A percentile compares a stretch with the other conserved stretches of the same genome.
phyloP scores from a whole-genome alignment of 805 yeast genomes.

The Pichia scutulata region DNA sequence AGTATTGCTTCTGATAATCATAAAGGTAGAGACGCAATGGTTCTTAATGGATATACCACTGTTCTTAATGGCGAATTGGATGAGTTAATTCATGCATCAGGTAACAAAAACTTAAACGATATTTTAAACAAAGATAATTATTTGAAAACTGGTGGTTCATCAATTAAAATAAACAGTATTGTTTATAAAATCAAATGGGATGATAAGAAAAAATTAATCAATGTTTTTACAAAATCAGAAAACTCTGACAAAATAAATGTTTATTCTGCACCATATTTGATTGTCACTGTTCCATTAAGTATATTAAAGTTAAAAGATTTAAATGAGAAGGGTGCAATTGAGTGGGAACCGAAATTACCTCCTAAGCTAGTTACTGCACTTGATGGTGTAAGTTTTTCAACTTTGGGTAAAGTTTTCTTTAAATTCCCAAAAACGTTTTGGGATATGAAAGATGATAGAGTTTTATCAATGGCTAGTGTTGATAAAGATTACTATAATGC shows the following conservation, averaged over 20 bases:
- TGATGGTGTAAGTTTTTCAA: constrained; percentile 30
- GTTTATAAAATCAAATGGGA: constrained; percentile 23
- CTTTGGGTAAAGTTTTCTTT: constrained; percentile 40
- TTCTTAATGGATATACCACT: constrained; percentile 47
- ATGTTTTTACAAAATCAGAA: constrained; percentile 14
- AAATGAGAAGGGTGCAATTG: constrained; percentile 22
- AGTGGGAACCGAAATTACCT: constrained; percentile 32
- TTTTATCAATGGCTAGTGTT: constrained; percentile 25
- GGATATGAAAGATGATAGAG: constrained; percentile 31
- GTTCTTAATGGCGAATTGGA: constrained; percentile 25
- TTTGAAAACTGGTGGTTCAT: not conserved
- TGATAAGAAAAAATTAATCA: constrained; percentile 13
- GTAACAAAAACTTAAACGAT: not conserved
- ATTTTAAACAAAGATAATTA: not conserved
- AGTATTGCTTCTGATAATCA: constrained; percentile 38
- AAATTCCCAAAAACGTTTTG: constrained; percentile 42
- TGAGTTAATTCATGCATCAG: constrained; percentile 18
- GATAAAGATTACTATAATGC: constrained; percentile 21
- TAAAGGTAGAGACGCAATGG: constrained; percentile 67
- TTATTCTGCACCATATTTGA: constrained; percentile 31
- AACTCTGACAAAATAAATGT: constrained; percentile 5
- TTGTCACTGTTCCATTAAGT: constrained; percentile 46
- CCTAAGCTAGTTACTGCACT: constrained; percentile 20
- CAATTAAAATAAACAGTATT: constrained; percentile 17
- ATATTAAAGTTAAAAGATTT: constrained; percentile 31